Conservation (phyloP, 306 rosid species). For the Dalbergia cultrata region DNA sequence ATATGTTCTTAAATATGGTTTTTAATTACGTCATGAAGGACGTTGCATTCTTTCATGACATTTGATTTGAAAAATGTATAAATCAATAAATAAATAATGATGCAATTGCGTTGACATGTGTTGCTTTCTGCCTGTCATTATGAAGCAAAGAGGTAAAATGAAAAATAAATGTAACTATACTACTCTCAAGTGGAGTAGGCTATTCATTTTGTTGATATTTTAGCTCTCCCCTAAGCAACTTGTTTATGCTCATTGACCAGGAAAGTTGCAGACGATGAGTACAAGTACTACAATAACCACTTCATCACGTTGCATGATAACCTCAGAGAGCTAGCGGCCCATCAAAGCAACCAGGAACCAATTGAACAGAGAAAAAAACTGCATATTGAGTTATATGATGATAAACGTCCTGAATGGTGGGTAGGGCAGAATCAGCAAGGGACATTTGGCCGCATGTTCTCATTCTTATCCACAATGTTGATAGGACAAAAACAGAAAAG, state of each 20-base stretch:
- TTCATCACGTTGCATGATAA: slow-evolving; percentile 64
- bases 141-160: too few species aligned
- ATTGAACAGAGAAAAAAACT: slow-evolving; percentile 56
- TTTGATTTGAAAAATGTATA: not conserved
- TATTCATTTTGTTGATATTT: slow-evolving; percentile 4
- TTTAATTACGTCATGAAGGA: not conserved
- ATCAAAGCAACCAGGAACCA: slow-evolving; percentile 40
- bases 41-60: slow-evolving; percentile 17
- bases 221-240: slow-evolving; percentile 15
- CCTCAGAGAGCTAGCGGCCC: slow-evolving; percentile 73
- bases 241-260: slow-evolving; percentile 48
- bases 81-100: not conserved
- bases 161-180: too few species aligned
- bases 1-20: not conserved
- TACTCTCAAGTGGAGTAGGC: not conserved
- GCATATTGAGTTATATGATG: slow-evolving; percentile 56
- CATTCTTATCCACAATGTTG: too few species aligned
- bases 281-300: slow-evolving; percentile 65
- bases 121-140: not conserved
- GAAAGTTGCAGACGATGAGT: slow-evolving; percentile 55
- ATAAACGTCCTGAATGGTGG: slow-evolving; percentile 67
- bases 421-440: not conserved
- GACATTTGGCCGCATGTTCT: too few species aligned
- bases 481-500: not conserved
- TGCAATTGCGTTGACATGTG: not conserved